phyloP scores from a whole-genome alignment of 1,284 basidiomycete species.

The Agroathelia rolfsii region DNA sequence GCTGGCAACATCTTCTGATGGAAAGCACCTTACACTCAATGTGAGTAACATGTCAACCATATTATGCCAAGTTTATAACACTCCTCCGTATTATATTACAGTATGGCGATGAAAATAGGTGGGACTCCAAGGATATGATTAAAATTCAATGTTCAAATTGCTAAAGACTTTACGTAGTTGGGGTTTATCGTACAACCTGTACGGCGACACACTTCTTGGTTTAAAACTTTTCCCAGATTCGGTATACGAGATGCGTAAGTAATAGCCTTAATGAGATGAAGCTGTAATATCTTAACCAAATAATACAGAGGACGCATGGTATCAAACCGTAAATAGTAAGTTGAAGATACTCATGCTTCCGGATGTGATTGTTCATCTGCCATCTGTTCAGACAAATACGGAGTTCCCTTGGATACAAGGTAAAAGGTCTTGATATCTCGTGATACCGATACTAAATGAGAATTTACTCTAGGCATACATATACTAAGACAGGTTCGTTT shows the following conservation, averaged over 20 bases:
- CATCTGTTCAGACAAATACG: constrained; percentile 40
- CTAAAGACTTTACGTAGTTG: too few species aligned
- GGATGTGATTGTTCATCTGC: constrained; percentile 4
- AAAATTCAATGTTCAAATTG: too few species aligned
- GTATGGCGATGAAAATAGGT: constrained; percentile 37
- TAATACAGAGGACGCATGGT: constrained; percentile 51
- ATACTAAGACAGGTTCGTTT: constrained; percentile 62
- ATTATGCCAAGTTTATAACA: constrained; percentile 1
- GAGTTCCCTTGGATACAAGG: constrained; percentile 57
- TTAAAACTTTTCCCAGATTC: constrained; percentile 52
- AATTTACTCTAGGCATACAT: too few species aligned
- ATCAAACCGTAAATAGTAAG: constrained; percentile 40
- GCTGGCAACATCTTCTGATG: constrained; percentile 39
- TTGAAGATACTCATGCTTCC: too few species aligned
- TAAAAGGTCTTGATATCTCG: too few species aligned
- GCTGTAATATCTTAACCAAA: too few species aligned
- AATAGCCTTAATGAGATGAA: constrained; percentile 3
- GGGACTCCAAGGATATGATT: too few species aligned
- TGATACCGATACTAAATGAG: too few species aligned
- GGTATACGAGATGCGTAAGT: constrained; percentile 53
- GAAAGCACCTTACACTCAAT: constrained; percentile 41
- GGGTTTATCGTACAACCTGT: constrained; percentile 60
- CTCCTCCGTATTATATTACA: constrained; percentile 16
- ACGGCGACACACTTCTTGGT: constrained; percentile 50
- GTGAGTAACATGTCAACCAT: constrained; percentile 22